A percentile compares a stretch with the other conserved stretches of the same genome.
Evolutionary conservation across 2,329 filamentous ascomycete genomes (phyloP).

Genomic region (Trichophyton mentagrophytes): DNA sequence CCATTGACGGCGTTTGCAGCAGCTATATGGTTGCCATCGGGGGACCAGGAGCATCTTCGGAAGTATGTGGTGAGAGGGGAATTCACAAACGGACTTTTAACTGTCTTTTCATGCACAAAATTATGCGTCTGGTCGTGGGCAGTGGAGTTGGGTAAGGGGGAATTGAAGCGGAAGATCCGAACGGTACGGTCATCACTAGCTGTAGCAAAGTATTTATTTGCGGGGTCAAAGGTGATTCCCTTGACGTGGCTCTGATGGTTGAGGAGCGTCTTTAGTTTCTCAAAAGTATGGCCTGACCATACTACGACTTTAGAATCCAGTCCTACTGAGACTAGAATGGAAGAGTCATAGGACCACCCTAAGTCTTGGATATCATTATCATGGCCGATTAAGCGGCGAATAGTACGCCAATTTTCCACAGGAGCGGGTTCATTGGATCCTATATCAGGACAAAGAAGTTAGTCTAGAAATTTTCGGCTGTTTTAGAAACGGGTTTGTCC

Average conservation of each 20-base stretch:
- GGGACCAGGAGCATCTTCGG: constrained; percentile 90
- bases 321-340: constrained; percentile 87
- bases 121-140: constrained; percentile 95
- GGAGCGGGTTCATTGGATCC: constrained; percentile 80
- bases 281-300: constrained; percentile 96
- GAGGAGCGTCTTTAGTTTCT: constrained; percentile 87
- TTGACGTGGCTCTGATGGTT: constrained; percentile 97
- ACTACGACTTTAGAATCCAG: constrained; percentile 96
- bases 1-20: constrained; percentile 95
- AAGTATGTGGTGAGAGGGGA: constrained; percentile 96
- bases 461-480: background rate
- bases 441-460: constrained; percentile 19
- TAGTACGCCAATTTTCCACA: constrained; percentile 96
- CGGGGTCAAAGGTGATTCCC: constrained; percentile 94
- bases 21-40: constrained; percentile 91
- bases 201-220: constrained; percentile 98
- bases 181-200: constrained; percentile 94
- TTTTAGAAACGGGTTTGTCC: constrained; percentile 14
- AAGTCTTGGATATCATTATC: constrained; percentile 98
- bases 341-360: constrained; percentile 92
- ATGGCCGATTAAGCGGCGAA: constrained; percentile 83
- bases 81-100: constrained; percentile 72
- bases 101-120: constrained; percentile 87
- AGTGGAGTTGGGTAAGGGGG: constrained; percentile 78
- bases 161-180: constrained; percentile 90